These are phyloP conservation scores for Didymella pomorum DNA, from an alignment of 2,329 filamentous ascomycete species.

Conservation along the genomic window DNA sequence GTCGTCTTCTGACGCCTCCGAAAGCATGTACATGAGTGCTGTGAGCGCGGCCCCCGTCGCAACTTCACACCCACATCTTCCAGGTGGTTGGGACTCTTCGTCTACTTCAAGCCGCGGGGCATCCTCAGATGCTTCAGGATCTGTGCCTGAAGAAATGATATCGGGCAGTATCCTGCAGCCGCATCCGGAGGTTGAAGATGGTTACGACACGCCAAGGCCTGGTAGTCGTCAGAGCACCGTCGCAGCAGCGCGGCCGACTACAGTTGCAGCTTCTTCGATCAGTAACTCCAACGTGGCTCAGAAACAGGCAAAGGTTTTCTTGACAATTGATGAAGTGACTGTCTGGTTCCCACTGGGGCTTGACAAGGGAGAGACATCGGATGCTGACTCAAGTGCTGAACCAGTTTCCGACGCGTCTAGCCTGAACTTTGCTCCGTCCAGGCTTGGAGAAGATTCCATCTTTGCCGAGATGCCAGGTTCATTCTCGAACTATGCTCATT, in stretches of 20 bases:
- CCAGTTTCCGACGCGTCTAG: slow-evolving; percentile 23
- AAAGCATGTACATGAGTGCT: slow-evolving; percentile 86
- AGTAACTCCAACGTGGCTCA: neutral
- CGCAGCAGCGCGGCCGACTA: slow-evolving; percentile 21
- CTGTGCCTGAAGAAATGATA: slow-evolving; percentile 42
- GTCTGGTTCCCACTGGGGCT: slow-evolving; percentile 50
- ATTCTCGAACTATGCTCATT: slow-evolving; percentile 58
- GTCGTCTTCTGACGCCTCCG: slow-evolving; percentile 79
- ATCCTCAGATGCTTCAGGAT: slow-evolving; percentile 36
- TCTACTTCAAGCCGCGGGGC: slow-evolving; percentile 44
- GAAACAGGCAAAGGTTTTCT: slow-evolving; percentile 43
- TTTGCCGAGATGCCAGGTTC: slow-evolving; percentile 56
- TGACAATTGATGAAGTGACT: slow-evolving; percentile 49
- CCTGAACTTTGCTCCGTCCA: slow-evolving; percentile 39
- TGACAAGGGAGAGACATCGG: slow-evolving; percentile 19
- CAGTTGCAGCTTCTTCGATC: slow-evolving; percentile 11
- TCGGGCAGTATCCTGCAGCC: slow-evolving; percentile 43
- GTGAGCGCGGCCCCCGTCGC: slow-evolving; percentile 55
- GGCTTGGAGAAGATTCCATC: slow-evolving; percentile 48
- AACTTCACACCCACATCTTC: slow-evolving; percentile 41
- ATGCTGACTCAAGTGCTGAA: slow-evolving; percentile 16
- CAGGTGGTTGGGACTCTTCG: slow-evolving; percentile 55
- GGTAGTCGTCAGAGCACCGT: slow-evolving; percentile 41
- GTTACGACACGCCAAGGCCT: slow-evolving; percentile 52
- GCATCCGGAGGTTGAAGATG: slow-evolving; percentile 43